phyloP scores from a whole-genome alignment of 495 filamentous ascomycete genomes.

The Niebla homalea region DNA sequence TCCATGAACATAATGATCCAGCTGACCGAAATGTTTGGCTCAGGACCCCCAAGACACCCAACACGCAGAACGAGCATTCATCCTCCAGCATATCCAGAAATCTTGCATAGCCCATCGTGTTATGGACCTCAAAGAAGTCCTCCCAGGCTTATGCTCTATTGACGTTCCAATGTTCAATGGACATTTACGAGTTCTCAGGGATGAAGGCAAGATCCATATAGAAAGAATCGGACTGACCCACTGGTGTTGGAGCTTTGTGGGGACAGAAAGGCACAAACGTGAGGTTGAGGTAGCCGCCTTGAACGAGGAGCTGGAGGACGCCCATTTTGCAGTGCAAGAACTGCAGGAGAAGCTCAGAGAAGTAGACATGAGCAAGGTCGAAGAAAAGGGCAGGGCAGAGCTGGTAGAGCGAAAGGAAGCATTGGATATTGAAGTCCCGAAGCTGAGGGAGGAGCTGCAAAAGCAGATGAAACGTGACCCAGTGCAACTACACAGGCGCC shows the following conservation, averaged over 20 bases:
- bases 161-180: conserved; percentile 59
- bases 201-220: conserved; percentile 53
- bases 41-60: conserved; percentile 50
- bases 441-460: conserved; percentile 30
- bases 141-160: conserved; percentile 55
- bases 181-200: conserved; percentile 47
- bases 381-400: conserved; percentile 25
- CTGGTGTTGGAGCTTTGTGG: conserved; percentile 69
- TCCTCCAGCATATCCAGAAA: conserved; percentile 50
- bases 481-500: conserved; percentile 36
- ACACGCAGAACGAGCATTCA: conserved; percentile 45
- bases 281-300: conserved; percentile 35
- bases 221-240: conserved; percentile 74
- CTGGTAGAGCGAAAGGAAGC: conserved; percentile 23
- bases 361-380: conserved; percentile 28
- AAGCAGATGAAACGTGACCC: conserved; percentile 39
- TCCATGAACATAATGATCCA: not conserved
- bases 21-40: not conserved
- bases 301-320: conserved; percentile 41
- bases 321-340: conserved; percentile 24
- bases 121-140: conserved; percentile 60
- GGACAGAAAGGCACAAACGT: conserved; percentile 44
- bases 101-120: conserved; percentile 54
- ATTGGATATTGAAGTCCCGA: conserved; percentile 25
- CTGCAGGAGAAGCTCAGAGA: conserved; percentile 28